phyloP scores from a whole-genome alignment of 305 asterid species.

The Plantago coronopus region DNA sequence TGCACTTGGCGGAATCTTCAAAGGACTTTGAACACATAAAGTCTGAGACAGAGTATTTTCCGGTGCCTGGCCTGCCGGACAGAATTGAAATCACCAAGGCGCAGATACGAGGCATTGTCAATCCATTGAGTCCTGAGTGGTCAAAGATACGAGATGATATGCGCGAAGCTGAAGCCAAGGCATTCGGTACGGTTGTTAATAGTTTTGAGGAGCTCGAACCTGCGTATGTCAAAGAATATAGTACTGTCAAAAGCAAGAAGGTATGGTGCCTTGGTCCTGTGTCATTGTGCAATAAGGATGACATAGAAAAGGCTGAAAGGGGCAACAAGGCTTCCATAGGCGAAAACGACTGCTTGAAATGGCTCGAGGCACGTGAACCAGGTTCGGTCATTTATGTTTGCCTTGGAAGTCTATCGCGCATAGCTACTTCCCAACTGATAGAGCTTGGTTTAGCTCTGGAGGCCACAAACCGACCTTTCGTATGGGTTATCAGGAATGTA shows the following conservation, averaged over 20 bases:
- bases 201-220: constrained; percentile 46
- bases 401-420: constrained; percentile 40
- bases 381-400: constrained; percentile 45
- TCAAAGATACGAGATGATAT: constrained; percentile 25
- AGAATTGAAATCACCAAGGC: constrained; percentile 33
- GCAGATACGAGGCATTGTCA: constrained; percentile 37
- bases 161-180: constrained; percentile 30
- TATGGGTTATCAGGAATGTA: constrained; percentile 36
- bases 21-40: constrained; percentile 20
- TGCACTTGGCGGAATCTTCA: constrained; percentile 22
- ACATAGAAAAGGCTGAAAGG: constrained; percentile 34
- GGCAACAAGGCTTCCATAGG: constrained; percentile 37
- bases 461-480: constrained; percentile 28
- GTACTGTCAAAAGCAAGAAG: constrained; percentile 20
- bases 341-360: constrained; percentile 28
- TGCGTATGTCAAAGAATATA: constrained; percentile 23
- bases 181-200: constrained; percentile 45
- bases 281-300: constrained; percentile 28
- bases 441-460: constrained; percentile 36
- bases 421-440: constrained; percentile 25
- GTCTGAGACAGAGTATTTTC: constrained; percentile 31
- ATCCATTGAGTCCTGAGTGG: constrained; percentile 24
- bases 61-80: constrained; percentile 41
- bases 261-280: constrained; percentile 44
- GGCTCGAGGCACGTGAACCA: constrained; percentile 38